phyloP scores from a whole-genome alignment of 2,329 filamentous ascomycete species.

The Trichophyton rubrum region DNA sequence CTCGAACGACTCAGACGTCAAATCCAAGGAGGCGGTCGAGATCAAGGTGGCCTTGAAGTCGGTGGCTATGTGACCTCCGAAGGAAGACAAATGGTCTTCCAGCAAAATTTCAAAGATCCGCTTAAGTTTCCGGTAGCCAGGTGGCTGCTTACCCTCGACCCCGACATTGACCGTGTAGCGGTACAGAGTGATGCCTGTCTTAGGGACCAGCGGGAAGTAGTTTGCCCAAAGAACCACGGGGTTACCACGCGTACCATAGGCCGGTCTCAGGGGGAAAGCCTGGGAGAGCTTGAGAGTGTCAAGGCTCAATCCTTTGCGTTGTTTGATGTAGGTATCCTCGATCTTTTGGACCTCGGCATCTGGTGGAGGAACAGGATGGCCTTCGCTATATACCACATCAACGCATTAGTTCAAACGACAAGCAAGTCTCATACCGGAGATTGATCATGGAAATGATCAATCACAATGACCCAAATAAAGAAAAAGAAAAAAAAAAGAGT shows the following conservation, averaged over 20 bases:
- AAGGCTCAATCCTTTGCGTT: constrained; percentile 11
- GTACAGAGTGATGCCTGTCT: constrained; percentile 25
- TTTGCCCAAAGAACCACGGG: constrained; percentile 28
- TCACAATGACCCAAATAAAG: neutral
- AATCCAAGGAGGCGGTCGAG: constrained; percentile 20
- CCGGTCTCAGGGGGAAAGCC: constrained; percentile 26
- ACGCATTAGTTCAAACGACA: neutral
- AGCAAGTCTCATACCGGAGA: neutral
- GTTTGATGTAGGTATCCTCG: constrained; percentile 19
- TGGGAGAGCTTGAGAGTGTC: constrained; percentile 10
- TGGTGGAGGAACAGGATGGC: constrained; percentile 13
- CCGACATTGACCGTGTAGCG: constrained; percentile 31
- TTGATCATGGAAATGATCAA: neutral
- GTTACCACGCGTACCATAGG: constrained; percentile 25
- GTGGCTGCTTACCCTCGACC: constrained; percentile 17
- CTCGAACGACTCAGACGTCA: constrained; percentile 16
- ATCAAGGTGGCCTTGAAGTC: constrained; percentile 31
- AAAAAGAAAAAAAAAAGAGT: constrained; percentile 11
- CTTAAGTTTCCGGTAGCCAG: constrained; percentile 29
- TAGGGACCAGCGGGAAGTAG: constrained; percentile 27
- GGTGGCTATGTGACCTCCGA: constrained; percentile 24
- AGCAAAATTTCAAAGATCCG: constrained; percentile 38
- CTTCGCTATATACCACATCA: neutral
- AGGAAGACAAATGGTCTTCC: constrained; percentile 24
- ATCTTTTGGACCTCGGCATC: constrained; percentile 18